Base-by-base conservation (phyloP, 371 early-diverging fungal species). In the Mucor piriformis region DNA sequence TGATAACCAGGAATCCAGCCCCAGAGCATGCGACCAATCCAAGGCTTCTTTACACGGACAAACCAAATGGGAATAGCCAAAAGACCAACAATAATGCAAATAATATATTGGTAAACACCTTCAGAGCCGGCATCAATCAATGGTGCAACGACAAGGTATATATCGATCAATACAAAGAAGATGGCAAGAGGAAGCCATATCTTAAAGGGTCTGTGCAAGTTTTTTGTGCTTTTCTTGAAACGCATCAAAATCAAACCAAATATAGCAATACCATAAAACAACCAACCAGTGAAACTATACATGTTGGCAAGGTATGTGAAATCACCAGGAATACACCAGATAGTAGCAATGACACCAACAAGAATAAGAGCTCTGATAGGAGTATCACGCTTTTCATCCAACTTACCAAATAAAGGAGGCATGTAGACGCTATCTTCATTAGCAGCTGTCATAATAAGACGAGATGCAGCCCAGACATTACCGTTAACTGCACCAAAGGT, bases 201-300 rank as follows among this genome's bases (percentile, higher is more conserved):
- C 49, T 74, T 71, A 67, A 71, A 74, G 3, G 75, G 72, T 13
- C 71, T 61, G 6, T 59, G 56, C 20, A 66, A 44, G 37, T 70
- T 25, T 35, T 59, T 71, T 18, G 72, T 74, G 20, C 50, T 52
- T 29, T 66, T 64, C 15, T 66, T 66, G 53, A 70, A 74, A 33
- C 75, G 61, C 75, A 74, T 74, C 15, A 64, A 16, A 5, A 74
- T 62, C 29, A 74, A 53, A 20, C 72, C 75, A 61, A 61, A 33
- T 33, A 74, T 59, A 23, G 72, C 60, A 38, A 71, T 55, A 23
- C 83, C 70, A 65, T 86, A 86, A 59, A 83, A 86, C 13, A 75
- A 35, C 85, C 85, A 86, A n/a, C 76, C 68, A 24, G 74, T 76
- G 50, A 83, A 80, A 48, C 82, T 81, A 64, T 83, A 86, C 62